Evolutionary conservation across 345 rosid species (phyloP).

Genomic region (Camelina hispida): DNA sequence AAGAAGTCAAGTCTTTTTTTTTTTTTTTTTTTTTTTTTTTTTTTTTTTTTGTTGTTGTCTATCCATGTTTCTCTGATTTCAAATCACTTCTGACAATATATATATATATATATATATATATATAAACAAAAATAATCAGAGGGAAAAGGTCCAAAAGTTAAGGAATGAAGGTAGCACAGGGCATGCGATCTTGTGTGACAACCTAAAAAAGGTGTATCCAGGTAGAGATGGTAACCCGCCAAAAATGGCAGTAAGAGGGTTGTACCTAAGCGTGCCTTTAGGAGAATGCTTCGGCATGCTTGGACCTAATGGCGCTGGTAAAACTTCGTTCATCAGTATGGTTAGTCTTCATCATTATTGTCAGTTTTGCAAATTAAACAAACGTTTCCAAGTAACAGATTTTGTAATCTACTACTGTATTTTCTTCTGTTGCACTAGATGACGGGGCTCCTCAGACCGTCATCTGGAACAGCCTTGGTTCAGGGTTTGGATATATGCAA

Average conservation of each 20-base stretch:
- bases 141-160: constrained; percentile 73
- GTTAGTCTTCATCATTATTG: constrained; percentile 29
- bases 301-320: constrained; percentile 98
- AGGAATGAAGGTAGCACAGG: constrained; percentile 56
- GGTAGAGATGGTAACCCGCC: constrained; percentile 91
- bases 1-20: neutral
- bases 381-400: neutral
- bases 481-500: constrained; percentile 71
- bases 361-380: constrained; percentile 33
- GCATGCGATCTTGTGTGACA: constrained; percentile 70
- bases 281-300: constrained; percentile 98
- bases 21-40: neutral
- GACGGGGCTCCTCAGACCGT: constrained; percentile 86
- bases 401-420: neutral
- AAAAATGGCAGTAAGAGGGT: constrained; percentile 82
- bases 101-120: too few species aligned
- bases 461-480: constrained; percentile 78
- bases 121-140: constrained; percentile 44
- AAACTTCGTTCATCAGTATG: constrained; percentile 93
- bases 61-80: neutral
- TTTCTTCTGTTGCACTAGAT: constrained; percentile 53
- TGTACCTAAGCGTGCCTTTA: constrained; percentile 77
- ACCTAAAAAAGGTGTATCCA: constrained; percentile 79
- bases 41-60: too few species aligned
- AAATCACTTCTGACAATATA: neutral